A percentile compares a stretch with the other conserved stretches of the same genome.
phyloP scores from a whole-genome alignment of 441 rosid genomes.

The Arabidopsis lyrata region DNA sequence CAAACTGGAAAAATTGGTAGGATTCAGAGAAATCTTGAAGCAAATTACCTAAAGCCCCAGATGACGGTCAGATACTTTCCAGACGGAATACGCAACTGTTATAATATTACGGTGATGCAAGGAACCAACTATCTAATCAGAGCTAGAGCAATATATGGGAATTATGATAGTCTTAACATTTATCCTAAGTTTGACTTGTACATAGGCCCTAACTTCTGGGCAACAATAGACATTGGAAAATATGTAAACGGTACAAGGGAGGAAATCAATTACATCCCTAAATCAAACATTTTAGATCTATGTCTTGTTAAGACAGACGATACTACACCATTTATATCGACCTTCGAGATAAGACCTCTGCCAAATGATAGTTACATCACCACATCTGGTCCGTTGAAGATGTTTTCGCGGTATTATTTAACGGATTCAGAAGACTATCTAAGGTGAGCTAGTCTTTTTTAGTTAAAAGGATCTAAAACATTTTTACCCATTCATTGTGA shows the following conservation, averaged over 20 bases:
- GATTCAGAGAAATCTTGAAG: not conserved
- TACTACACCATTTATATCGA: too few species aligned
- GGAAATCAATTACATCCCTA: conserved; percentile 47
- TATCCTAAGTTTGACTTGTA: conserved; percentile 45
- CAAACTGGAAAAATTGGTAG: conserved; percentile 16
- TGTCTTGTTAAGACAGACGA: conserved; percentile 55
- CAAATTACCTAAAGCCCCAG: too few species aligned
- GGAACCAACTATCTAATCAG: conserved; percentile 46
- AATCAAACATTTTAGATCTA: conserved; percentile 23
- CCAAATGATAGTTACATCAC: too few species aligned
- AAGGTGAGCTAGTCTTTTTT: too few species aligned
- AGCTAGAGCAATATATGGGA: conserved; percentile 51
- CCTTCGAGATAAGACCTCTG: too few species aligned
- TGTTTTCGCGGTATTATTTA: too few species aligned
- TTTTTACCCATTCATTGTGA: too few species aligned
- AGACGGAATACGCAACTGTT: conserved; percentile 53
- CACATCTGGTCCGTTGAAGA: too few species aligned
- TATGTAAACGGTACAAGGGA: not conserved
- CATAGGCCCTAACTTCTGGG: conserved; percentile 51
- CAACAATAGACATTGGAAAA: conserved; percentile 6
- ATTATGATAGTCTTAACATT: conserved; percentile 39
- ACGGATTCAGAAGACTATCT: too few species aligned
- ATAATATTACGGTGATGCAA: conserved; percentile 36
- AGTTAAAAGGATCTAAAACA: too few species aligned
- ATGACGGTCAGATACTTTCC: conserved; percentile 48